Evolutionary conservation across 345 rosid genomes (phyloP), one percentile per base, ranked within the genome.

Genomic region (Aquilaria sinensis): DNA sequence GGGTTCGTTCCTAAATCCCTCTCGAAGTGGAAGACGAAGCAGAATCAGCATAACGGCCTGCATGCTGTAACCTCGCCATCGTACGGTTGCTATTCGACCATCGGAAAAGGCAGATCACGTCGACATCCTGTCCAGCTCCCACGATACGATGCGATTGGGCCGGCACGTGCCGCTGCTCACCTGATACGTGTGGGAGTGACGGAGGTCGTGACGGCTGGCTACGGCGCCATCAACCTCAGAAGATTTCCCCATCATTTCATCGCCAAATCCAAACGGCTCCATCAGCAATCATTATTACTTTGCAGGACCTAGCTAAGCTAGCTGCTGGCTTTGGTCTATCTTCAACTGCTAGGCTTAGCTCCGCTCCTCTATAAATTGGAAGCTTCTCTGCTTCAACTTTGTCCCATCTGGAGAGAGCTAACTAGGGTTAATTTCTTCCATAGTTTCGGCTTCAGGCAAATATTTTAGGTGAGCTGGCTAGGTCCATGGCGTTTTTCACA

Each of bases 201-300:
- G 65, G 43, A 49, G 63, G 43, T n/a, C 32, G 50, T 66, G 69
- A 61, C 66, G 16, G 62, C 31, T 50, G 48, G 8, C 43, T 37
- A 68, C 78, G 74, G 80, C 85, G 81, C 80, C 78, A 57, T 62
- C 75, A 68, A 72, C 43, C 43, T 37, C 43, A 37, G 7, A 37
- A 37, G 43, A 37, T 37, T 37, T 37, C 31, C 14, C 54, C 65
- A 71, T 74, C 57, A 77, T 75, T 58, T 75, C 76, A 61, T 76
- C 55, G 63, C 54, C 43, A 75, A 75, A 69, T 76, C 54, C 43
- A 75, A 75, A 69, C 74, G 85, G 85, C 90, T 77, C 85, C 86
- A 67, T 46, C 48, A 29, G 77, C 81, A 78, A 84, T 81, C 83
- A 84, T 84, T 76, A 37, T 9, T 37, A 23, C 23, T 9, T 37